Evolutionary conservation across 257 asterid species (phyloP), one percentile per base, ranked within the genome.

Genomic region (Nyctanthes arbortristis): DNA sequence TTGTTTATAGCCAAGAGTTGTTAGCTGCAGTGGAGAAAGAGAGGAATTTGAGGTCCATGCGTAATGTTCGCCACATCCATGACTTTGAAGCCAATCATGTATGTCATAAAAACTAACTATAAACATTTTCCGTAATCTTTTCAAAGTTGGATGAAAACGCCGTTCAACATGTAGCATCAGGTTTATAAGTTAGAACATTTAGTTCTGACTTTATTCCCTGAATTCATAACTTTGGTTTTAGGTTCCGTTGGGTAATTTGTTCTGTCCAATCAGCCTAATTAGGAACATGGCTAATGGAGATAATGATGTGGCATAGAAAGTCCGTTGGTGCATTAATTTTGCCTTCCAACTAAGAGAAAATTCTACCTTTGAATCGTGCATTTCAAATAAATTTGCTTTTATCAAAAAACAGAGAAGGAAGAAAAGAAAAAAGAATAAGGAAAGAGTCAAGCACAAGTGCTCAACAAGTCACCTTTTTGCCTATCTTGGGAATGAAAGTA

Each of bases 1-100:
- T 45, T 45, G 30, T 79, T 28, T 61, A 39, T 66, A 85, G 96
- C 80, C 96, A 87, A 77, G 86, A 85, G 73, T 85, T 89, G 65
- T 61, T 85, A 47, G 82, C 78, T 57, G 85, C 81, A 49, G 88
- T 82, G 18, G 80, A 71, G 73, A 79, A 45, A 25, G 89, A 77
- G 70, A 82, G 77, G 76, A 75, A 69, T 70, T 56, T 57, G 57
- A 83, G 83, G 77, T 65, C 77, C 6, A 81, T 72, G 56, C 73
- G 35, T 29, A 62, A 66, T 30, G 8, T 59, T 36, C 79, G 13
- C 49, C 45, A 35, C 58, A 62, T 68, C 35, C 71, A 52, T 66
- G 83, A 72, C 45, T 61, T 27, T n/a, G 88, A 77, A 68, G 69
- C 71, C 52, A 65, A 67, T 47, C 65, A 63, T 58, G 88, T 81